Percentiles rank a stretch among this genome's conserved stretches.
Conservation (phyloP, 345 rosid genomes). For the Diplotaxis tenuifolia region DNA sequence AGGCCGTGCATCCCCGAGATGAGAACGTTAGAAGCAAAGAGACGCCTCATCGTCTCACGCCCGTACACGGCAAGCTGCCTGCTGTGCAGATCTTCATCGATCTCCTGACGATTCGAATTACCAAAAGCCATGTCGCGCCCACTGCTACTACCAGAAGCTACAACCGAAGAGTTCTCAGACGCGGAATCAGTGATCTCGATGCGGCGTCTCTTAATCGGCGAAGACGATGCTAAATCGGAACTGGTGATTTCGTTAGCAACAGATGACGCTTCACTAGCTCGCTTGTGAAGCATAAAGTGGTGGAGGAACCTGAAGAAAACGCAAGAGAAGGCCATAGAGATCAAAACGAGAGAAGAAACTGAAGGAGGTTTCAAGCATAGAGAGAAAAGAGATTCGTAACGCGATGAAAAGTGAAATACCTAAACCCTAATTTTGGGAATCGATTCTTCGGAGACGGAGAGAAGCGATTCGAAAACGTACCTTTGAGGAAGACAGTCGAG, state of each 20-base stretch:
- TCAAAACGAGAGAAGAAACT: neutral
- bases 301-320: conserved; percentile 46
- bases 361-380: neutral
- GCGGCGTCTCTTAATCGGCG: conserved; percentile 63
- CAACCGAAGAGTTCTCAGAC: conserved; percentile 26
- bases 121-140: conserved; percentile 73
- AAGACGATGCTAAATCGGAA: conserved; percentile 35
- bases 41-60: conserved; percentile 95
- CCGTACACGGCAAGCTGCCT: conserved; percentile 99
- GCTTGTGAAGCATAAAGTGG: conserved; percentile 98
- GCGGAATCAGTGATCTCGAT: conserved; percentile 35
- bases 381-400: neutral
- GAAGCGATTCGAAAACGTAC: conserved; percentile 47
- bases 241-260: conserved; percentile 36
- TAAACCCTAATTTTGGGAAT: conserved; percentile 32
- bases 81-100: conserved; percentile 98
- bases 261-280: conserved; percentile 59
- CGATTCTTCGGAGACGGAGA: conserved; percentile 33
- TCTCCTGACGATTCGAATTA: conserved; percentile 59
- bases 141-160: conserved; percentile 26
- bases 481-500: conserved; percentile 49
- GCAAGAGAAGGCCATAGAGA: conserved; percentile 42
- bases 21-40: conserved; percentile 84
- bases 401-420: conserved; percentile 25
- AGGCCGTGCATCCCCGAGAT: conserved; percentile 93